Percentiles rank a stretch among this genome's conserved stretches.
These are phyloP conservation scores for Solanum pimpinellifolium DNA, from an alignment of 257 asterid genomes.

Conservation along the genomic window DNA sequence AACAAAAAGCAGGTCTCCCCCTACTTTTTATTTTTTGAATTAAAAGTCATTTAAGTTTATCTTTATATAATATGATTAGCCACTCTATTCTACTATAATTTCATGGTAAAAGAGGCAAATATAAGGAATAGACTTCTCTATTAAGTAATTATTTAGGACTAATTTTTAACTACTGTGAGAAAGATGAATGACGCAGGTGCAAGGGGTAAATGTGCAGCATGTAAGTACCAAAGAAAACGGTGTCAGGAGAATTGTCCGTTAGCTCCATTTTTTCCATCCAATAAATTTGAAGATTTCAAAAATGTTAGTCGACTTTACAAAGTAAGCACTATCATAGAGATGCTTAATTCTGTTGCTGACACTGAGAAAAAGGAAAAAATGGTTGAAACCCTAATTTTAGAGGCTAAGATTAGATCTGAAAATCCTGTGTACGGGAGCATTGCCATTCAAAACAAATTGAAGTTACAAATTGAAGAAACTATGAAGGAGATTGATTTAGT, in stretches of 20 bases:
- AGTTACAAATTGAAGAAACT: neutral
- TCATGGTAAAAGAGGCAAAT: neutral
- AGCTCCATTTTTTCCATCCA: neutral
- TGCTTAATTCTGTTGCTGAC: neutral
- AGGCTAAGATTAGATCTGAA: neutral
- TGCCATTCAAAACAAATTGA: neutral
- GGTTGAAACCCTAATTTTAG: neutral
- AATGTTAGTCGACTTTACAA: neutral
- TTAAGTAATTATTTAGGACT: neutral
- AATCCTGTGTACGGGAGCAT: conserved; percentile 2
- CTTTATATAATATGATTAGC: neutral
- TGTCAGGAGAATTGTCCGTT: neutral
- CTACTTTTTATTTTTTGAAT: too few species aligned
- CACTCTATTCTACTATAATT: neutral
- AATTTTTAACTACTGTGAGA: neutral
- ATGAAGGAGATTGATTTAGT: neutral
- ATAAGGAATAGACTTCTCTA: neutral
- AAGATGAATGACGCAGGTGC: neutral
- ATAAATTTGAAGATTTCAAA: neutral
- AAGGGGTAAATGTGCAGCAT: neutral
- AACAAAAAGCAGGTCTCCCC: too few species aligned
- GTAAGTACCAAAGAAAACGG: neutral
- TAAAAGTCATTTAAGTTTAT: too few species aligned
- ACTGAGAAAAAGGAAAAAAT: neutral
- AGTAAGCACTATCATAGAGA: neutral